Conservation (phyloP, 768 basidiomycete species). For the Candolleomyces efflorescens region DNA sequence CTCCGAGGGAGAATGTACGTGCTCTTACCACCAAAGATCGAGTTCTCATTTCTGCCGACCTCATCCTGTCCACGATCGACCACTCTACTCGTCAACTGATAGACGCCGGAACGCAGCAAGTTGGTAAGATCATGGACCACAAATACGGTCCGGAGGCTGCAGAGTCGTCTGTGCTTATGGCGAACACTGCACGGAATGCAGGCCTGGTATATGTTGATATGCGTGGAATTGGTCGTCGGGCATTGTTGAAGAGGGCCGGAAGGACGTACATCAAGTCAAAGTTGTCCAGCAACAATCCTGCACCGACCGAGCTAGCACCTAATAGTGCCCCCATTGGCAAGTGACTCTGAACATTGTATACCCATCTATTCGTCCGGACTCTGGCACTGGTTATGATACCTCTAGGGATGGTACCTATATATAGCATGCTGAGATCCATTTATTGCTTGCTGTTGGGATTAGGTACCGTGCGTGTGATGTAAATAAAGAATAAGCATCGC, state of each 20-base stretch:
- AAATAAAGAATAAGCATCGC: too few species aligned
- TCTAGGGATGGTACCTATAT: too few species aligned
- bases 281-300: slow-evolving; percentile 1
- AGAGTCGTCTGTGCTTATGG: slow-evolving; percentile 51
- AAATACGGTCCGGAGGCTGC: slow-evolving; percentile 63
- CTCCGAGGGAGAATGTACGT: slow-evolving; percentile 19
- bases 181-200: slow-evolving; percentile 66
- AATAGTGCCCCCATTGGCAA: not conserved
- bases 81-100: slow-evolving; percentile 50
- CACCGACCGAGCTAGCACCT: not conserved
- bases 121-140: slow-evolving; percentile 51
- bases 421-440: too few species aligned
- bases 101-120: slow-evolving; percentile 42
- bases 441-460: too few species aligned
- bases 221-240: slow-evolving; percentile 65
- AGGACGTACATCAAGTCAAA: slow-evolving; percentile 49
- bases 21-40: slow-evolving; percentile 35
- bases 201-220: slow-evolving; percentile 76
- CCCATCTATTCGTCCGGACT: too few species aligned
- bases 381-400: too few species aligned
- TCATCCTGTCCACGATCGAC: slow-evolving; percentile 62
- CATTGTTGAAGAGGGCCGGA: slow-evolving; percentile 60
- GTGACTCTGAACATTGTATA: too few species aligned
- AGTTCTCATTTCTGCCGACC: slow-evolving; percentile 58
- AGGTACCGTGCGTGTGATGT: too few species aligned